These are phyloP conservation scores for Macrolepiota albuminosa DNA, from an alignment of 768 basidiomycete species.

Conservation along the genomic window DNA sequence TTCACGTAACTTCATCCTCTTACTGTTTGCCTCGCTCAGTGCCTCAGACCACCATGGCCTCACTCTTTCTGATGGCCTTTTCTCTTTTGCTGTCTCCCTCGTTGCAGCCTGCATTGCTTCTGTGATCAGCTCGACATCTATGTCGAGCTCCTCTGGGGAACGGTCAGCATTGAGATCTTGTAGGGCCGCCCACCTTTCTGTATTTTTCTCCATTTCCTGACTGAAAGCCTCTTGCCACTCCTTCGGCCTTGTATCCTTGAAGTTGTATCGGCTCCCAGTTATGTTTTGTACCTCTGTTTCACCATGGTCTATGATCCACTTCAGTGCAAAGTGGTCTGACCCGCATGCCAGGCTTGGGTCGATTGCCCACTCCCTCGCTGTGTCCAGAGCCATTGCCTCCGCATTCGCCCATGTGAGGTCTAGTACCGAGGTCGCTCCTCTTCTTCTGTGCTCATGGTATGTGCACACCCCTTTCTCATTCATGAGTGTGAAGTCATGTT, in stretches of 20 bases:
- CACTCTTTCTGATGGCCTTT: not conserved
- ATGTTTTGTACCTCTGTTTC: no score
- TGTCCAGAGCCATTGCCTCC: no score
- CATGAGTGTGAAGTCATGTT: no score
- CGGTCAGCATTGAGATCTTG: not conserved
- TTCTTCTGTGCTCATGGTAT: no score
- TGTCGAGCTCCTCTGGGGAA: not conserved
- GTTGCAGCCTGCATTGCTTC: not conserved
- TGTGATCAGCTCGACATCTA: not conserved
- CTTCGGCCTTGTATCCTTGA: not conserved
- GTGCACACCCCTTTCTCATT: no score
- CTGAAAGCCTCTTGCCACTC: not conserved
- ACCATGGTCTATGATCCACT: not conserved
- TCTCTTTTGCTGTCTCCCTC: not conserved
- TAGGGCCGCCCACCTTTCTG: not conserved
- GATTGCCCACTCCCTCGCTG: no score
- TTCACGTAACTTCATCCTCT: not conserved
- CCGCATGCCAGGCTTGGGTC: no score
- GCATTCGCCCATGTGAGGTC: no score
- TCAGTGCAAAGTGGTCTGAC: no score
- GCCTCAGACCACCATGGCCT: not conserved
- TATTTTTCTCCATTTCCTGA: not conserved
- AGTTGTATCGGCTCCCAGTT: not conserved
- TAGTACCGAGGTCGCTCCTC: no score
- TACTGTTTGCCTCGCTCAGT: not conserved